Evolutionary conservation across 2,329 filamentous ascomycete species (phyloP).

Genomic region (Exophiala calicioides): DNA sequence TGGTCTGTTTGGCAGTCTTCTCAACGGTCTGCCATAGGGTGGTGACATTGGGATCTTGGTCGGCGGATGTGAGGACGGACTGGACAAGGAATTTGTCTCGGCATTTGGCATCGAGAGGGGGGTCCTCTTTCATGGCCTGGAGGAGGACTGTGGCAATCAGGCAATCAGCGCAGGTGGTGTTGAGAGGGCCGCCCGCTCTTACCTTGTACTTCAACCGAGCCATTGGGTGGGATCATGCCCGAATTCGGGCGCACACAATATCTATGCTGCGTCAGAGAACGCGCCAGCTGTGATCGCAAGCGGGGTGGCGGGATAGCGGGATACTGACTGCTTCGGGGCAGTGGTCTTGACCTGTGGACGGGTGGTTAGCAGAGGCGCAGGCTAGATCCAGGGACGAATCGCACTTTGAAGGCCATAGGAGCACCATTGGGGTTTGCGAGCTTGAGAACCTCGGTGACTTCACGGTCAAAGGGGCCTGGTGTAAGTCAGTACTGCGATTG

Average conservation of each 20-base stretch:
- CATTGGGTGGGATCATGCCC: constrained; percentile 87
- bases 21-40: constrained; percentile 80
- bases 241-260: constrained; percentile 98
- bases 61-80: constrained; percentile 77
- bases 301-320: too few relatives aligned
- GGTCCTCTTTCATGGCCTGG: constrained; percentile 97
- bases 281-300: constrained; percentile 4
- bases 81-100: constrained; percentile 98
- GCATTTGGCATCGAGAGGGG: constrained; percentile 81
- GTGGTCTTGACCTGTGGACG: constrained; percentile 87
- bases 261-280: constrained; percentile 53
- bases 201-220: constrained; percentile 92
- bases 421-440: constrained; percentile 60
- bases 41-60: constrained; percentile 78
- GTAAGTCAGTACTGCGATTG: constrained; percentile 23
- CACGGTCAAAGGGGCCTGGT: constrained; percentile 63
- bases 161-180: not conserved
- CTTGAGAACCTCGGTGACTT: constrained; percentile 63
- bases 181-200: constrained; percentile 27
- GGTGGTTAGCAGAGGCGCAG: constrained; percentile 16
- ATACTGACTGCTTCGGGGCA: constrained; percentile 90
- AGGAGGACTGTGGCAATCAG: constrained; percentile 68
- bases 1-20: constrained; percentile 70
- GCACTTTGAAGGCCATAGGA: constrained; percentile 64
- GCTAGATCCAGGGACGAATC: constrained; percentile 2